Evolutionary conservation across 2,329 filamentous ascomycete genomes (phyloP).

Genomic region (Clarireedia sp.): DNA sequence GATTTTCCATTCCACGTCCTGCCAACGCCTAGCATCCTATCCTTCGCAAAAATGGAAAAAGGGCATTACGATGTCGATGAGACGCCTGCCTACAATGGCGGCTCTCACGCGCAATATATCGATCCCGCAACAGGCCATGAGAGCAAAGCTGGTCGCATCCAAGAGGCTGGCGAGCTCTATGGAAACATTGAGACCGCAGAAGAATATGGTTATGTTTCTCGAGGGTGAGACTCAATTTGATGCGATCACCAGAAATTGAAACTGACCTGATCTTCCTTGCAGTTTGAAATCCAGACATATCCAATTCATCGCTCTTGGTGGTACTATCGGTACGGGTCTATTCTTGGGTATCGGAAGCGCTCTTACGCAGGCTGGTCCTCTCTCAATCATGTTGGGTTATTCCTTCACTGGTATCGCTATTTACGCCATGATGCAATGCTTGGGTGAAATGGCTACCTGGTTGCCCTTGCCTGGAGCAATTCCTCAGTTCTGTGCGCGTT

Average conservation of each 20-base stretch:
- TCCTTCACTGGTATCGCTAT: conserved; percentile 44
- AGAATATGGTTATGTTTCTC: conserved; percentile 42
- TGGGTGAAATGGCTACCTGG: conserved; percentile 45
- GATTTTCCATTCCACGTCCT: background rate
- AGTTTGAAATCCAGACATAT: conserved; percentile 42
- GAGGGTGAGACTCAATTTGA: conserved; percentile 33
- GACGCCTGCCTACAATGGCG: conserved; percentile 15
- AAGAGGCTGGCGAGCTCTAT: conserved; percentile 44
- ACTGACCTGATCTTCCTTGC: background rate
- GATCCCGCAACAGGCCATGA: conserved; percentile 20
- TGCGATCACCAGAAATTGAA: background rate
- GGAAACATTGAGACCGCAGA: conserved; percentile 43
- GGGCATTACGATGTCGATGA: conserved; percentile 19
- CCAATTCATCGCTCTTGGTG: conserved; percentile 51
- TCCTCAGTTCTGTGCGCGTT: conserved; percentile 37
- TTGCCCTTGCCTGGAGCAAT: conserved; percentile 45
- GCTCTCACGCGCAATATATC: conserved; percentile 16
- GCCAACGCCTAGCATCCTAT: background rate
- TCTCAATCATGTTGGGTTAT: conserved; percentile 45
- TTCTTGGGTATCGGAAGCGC: conserved; percentile 48
- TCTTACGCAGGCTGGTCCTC: conserved; percentile 45
- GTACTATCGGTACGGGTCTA: conserved; percentile 47
- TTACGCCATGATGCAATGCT: conserved; percentile 41
- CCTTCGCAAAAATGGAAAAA: conserved; percentile 22
- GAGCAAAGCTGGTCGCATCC: conserved; percentile 28